These are phyloP conservation scores for Candida albicans DNA, from an alignment of 1,139 yeast species.

Conservation along the genomic window DNA sequence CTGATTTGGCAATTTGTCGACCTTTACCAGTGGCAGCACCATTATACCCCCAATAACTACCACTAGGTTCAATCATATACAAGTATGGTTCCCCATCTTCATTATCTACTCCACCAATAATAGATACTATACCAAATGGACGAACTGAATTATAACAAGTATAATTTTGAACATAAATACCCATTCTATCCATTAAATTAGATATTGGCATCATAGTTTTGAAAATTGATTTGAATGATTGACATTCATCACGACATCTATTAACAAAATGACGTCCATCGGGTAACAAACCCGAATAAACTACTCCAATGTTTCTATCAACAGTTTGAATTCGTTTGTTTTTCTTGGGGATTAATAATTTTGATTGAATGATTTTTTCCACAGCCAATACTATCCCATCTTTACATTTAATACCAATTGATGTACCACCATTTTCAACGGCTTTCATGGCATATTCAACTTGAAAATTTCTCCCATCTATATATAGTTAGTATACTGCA, in stretches of 20 bases:
- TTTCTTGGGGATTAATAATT: conserved; percentile 83
- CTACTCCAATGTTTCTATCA: conserved; percentile 92
- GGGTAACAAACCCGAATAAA: conserved; percentile 90
- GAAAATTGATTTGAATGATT: conserved; percentile 73
- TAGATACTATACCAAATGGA: conserved; percentile 92
- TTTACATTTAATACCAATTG: conserved; percentile 86
- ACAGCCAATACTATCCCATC: conserved; percentile 97
- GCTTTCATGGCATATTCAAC: conserved; percentile 98
- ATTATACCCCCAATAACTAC: conserved; percentile 93
- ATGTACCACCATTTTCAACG: conserved; percentile 95
- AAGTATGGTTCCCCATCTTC: conserved; percentile 88
- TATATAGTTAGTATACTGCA: conserved; percentile 25
- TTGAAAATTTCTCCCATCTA: conserved; percentile 97
- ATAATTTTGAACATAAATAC: conserved; percentile 91
- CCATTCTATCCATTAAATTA: conserved; percentile 82
- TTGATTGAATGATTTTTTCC: conserved; percentile 85
- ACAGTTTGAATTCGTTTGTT: conserved; percentile 89
- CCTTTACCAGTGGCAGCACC: conserved; percentile 99
- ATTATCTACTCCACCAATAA: conserved; percentile 89
- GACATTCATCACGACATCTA: conserved; percentile 91
- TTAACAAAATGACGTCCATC: conserved; percentile 94
- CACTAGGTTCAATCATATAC: conserved; percentile 97
- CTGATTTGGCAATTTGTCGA: conserved; percentile 93
- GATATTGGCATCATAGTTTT: conserved; percentile 78
- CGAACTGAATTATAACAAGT: conserved; percentile 96